These are phyloP conservation scores for Pugionium dolabratum DNA, from an alignment of 345 rosid genomes.

Conservation along the genomic window DNA sequence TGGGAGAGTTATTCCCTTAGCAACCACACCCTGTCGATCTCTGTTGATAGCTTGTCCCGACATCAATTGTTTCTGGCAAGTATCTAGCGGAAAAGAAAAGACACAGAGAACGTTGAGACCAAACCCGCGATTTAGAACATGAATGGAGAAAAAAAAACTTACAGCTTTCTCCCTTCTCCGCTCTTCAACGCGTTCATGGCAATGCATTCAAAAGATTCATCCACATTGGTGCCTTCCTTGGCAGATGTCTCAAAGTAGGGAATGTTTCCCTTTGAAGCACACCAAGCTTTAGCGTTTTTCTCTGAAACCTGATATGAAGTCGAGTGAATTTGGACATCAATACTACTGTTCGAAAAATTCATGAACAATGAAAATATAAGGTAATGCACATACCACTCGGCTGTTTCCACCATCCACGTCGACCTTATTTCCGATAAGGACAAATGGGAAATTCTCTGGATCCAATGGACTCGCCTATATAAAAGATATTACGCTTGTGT, in stretches of 20 bases:
- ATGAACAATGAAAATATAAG: neutral
- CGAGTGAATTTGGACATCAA: neutral
- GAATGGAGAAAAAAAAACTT: slow-evolving; percentile 40
- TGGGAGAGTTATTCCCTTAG: slow-evolving; percentile 38
- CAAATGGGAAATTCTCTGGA: slow-evolving; percentile 95
- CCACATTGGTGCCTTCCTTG: slow-evolving; percentile 93
- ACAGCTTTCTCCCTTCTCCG: slow-evolving; percentile 96
- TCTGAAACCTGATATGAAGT: slow-evolving; percentile 69
- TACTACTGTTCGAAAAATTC: neutral
- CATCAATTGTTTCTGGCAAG: slow-evolving; percentile 70
- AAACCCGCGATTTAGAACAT: neutral
- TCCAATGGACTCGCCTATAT: slow-evolving; percentile 93
- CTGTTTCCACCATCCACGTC: slow-evolving; percentile 94
- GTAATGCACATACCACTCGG: slow-evolving; percentile 63
- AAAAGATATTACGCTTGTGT: slow-evolving; percentile 18
- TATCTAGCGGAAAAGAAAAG: slow-evolving; percentile 37
- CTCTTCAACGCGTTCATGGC: slow-evolving; percentile 90
- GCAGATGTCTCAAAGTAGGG: slow-evolving; percentile 99
- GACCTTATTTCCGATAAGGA: slow-evolving; percentile 84
- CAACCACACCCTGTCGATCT: slow-evolving; percentile 60
- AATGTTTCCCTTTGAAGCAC: slow-evolving; percentile 95
- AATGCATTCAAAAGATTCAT: slow-evolving; percentile 95
- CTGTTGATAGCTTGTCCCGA: slow-evolving; percentile 51
- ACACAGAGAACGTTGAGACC: slow-evolving; percentile 12
- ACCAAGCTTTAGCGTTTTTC: slow-evolving; percentile 96